Base-by-base conservation (phyloP, 305 asterid genomes). In the Rubia tinctorum region DNA sequence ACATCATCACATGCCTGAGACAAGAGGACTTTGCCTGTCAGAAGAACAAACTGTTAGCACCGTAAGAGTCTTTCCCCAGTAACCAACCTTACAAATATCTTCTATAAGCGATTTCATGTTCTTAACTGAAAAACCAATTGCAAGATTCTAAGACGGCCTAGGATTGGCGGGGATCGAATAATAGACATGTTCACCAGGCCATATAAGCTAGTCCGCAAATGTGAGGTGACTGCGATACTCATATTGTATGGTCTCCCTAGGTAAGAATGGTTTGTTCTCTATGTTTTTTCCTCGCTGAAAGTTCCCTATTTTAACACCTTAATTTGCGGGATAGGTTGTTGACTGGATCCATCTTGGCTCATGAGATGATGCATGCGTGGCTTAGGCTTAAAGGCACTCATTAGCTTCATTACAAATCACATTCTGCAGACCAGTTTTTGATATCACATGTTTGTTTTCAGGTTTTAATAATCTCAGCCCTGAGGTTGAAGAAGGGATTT, bases 291-390 rank as follows among this genome's bases (percentile, higher is more conserved):
- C 14, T 22, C 22, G 8, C 62, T 68, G 7, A 51, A 15, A 51
- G 12, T 17, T 77, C 71, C 39, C 51, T 59, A 71, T 37, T 25
- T 58, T 55, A 49, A 71, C 20, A 6, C 12, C 12, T 15, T 15
- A 43, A 66, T 17, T 49, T 58, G 45, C 56, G 1, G 22, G 80
- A 60, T 69, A 92, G 99, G 92, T 84, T 95, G 75, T 81, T 95
- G 85, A 95, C 97, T 0, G 99, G 99, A 15, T 91, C 99, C 42
- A 95, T 95, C 83, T 79, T 95, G 77, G 99, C 98, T 83, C 99
- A 95, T 69, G 99, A 95, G 82, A 93, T 95, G 99, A 95, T 95
- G 99, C 99, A 95, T 71, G 99, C 99, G 11, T 95, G 98, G 97
- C 86, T 95, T 18, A 85, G 99, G 63, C 96, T 95, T 25, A 90